Evolutionary conservation across 2,329 filamentous ascomycete species (phyloP).

Genomic region (Zymoseptoria tritici): DNA sequence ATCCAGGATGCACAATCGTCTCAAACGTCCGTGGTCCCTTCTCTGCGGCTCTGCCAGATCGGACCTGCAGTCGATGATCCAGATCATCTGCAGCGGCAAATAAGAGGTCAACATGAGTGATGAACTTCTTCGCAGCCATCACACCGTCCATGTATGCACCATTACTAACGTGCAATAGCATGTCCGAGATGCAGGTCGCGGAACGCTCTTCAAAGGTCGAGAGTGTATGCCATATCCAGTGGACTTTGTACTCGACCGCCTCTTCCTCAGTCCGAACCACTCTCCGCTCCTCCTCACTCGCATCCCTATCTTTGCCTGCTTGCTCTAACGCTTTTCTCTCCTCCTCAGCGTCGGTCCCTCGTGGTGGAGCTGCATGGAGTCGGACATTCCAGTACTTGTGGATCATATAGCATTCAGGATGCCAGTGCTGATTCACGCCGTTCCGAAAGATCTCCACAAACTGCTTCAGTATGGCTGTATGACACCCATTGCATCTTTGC

Average conservation of each 20-base stretch:
- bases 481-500: slow-evolving; percentile 91
- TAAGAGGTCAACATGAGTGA: slow-evolving; percentile 87
- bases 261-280: slow-evolving; percentile 80
- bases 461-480: slow-evolving; percentile 95
- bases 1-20: slow-evolving; percentile 47
- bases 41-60: slow-evolving; percentile 28
- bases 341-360: slow-evolving; percentile 31
- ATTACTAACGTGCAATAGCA: slow-evolving; percentile 97
- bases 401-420: slow-evolving; percentile 99
- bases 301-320: slow-evolving; percentile 42
- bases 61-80: slow-evolving; percentile 60
- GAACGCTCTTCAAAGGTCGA: slow-evolving; percentile 97
- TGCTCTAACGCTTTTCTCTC: slow-evolving; percentile 25
- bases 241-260: slow-evolving; percentile 94
- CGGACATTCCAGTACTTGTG: slow-evolving; percentile 99
- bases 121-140: slow-evolving; percentile 90
- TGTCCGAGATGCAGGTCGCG: slow-evolving; percentile 96
- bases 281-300: slow-evolving; percentile 62
- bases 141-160: slow-evolving; percentile 93
- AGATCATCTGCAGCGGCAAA: slow-evolving; percentile 84
- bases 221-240: slow-evolving; percentile 94
- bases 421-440: slow-evolving; percentile 97
- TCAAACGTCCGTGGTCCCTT: slow-evolving; percentile 28
- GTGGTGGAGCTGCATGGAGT: slow-evolving; percentile 43
- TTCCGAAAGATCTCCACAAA: slow-evolving; percentile 99